Percentiles rank a stretch among this genome's conserved stretches.
phyloP scores from a whole-genome alignment of 208 protist species.

The Crithidia mellificae region DNA sequence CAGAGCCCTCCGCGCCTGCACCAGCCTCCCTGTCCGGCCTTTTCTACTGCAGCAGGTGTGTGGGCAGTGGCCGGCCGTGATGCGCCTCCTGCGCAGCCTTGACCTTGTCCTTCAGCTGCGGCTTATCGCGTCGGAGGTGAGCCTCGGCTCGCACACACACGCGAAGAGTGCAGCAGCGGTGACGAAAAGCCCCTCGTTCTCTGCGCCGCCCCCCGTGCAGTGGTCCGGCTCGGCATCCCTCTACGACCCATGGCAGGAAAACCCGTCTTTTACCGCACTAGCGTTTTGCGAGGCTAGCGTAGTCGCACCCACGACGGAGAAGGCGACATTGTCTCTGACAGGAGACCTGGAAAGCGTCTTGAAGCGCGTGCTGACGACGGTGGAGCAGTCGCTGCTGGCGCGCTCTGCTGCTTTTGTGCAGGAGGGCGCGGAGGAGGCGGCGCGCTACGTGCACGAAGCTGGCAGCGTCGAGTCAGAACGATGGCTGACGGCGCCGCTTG shows the following conservation, averaged over 20 bases:
- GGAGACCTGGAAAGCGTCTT: constrained; percentile 18
- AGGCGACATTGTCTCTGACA: not conserved
- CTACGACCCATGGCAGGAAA: constrained; percentile 23
- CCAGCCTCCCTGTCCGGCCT: not conserved
- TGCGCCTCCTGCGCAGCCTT: constrained; percentile 6
- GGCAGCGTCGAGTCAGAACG: not conserved
- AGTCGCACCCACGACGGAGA: no score
- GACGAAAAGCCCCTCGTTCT: not conserved
- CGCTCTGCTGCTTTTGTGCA: constrained; percentile 5
- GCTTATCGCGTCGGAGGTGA: constrained; percentile 3
- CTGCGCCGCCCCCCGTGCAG: not conserved
- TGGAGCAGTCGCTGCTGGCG: constrained; percentile 6
- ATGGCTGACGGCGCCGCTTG: not conserved
- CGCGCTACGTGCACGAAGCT: not conserved
- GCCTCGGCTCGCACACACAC: not conserved
- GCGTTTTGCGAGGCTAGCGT: no score
- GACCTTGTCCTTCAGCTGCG: constrained; percentile 27
- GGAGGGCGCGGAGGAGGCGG: constrained; percentile 2
- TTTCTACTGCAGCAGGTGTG: constrained; percentile 25
- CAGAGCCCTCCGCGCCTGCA: not conserved
- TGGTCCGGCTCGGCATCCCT: constrained; percentile 22
- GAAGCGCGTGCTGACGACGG: not conserved
- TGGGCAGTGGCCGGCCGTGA: constrained; percentile 1
- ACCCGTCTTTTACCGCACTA: constrained; percentile 11
- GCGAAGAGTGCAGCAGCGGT: not conserved